Evolutionary conservation across 2,329 filamentous ascomycete genomes (phyloP).

Genomic region (Curvularia hawaiiensis): DNA sequence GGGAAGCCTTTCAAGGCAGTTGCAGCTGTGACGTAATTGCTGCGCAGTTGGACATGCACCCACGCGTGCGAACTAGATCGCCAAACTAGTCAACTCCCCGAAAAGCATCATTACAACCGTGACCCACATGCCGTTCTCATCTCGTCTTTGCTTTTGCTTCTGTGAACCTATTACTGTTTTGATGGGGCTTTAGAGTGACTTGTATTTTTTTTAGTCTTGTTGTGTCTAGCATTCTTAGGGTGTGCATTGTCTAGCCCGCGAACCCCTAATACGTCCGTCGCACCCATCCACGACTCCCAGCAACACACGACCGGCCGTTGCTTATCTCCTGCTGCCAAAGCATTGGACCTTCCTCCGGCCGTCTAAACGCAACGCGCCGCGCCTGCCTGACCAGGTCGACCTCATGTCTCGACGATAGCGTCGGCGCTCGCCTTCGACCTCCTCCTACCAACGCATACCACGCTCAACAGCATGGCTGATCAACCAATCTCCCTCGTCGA

Average conservation of each 20-base stretch:
- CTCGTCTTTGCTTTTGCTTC: conserved; percentile 11
- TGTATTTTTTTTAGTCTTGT: conserved; percentile 5
- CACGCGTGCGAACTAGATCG: conserved; percentile 26
- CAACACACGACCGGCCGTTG: neutral
- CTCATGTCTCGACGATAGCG: conserved; percentile 40
- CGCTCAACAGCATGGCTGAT: conserved; percentile 44
- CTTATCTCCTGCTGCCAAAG: neutral
- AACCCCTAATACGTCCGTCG: conserved; percentile 25
- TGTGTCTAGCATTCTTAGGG: conserved; percentile 6
- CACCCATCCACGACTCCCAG: neutral
- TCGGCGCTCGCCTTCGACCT: conserved; percentile 26
- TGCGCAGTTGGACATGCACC: conserved; percentile 23
- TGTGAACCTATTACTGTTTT: conserved; percentile 11
- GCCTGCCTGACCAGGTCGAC: conserved; percentile 27
- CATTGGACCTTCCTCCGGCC: neutral
- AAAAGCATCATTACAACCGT: conserved; percentile 7
- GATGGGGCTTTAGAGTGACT: neutral
- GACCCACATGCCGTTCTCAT: conserved; percentile 4
- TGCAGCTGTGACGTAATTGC: conserved; percentile 35
- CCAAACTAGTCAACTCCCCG: conserved; percentile 18
- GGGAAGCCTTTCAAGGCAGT: conserved; percentile 34
- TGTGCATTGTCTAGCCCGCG: conserved; percentile 12
- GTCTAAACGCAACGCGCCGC: conserved; percentile 13
- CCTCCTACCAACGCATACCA: conserved; percentile 2
- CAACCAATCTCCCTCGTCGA: conserved; percentile 75